Percentiles rank a stretch among this genome's conserved stretches.
phyloP scores from a whole-genome alignment of 2,329 filamentous ascomycete species.

The Botrytis elliptica region DNA sequence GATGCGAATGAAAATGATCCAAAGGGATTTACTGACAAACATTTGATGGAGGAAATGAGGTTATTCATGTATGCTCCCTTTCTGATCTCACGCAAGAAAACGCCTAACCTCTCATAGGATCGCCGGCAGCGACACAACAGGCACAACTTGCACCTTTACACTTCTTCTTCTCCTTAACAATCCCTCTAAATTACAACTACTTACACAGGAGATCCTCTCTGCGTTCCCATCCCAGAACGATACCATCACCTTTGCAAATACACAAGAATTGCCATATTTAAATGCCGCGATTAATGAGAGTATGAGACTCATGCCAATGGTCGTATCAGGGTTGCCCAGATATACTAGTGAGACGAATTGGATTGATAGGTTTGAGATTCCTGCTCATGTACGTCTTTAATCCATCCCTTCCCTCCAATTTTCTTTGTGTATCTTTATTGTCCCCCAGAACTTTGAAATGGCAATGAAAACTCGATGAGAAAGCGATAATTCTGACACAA shows the following conservation, averaged over 20 bases:
- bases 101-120: neutral
- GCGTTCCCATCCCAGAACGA: constrained; percentile 24
- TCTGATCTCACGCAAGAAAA: neutral
- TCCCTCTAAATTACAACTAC: neutral
- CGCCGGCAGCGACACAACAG: constrained; percentile 4
- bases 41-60: constrained; percentile 25
- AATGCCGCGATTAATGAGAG: constrained; percentile 30
- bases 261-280: constrained; percentile 29
- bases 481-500: neutral
- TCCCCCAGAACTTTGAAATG: neutral
- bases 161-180: constrained; percentile 14
- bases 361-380: constrained; percentile 28
- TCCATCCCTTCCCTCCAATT: neutral
- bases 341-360: constrained; percentile 21
- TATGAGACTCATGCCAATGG: constrained; percentile 29
- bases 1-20: neutral
- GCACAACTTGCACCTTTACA: neutral
- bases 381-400: constrained; percentile 8
- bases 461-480: neutral
- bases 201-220: constrained; percentile 39
- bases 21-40: neutral
- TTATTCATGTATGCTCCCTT: constrained; percentile 25
- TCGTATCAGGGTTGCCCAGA: constrained; percentile 24
- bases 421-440: accelerated
- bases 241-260: constrained; percentile 26